Evolutionary conservation across 257 asterid genomes (phyloP).

Genomic region (Knoxia roxburghii): DNA sequence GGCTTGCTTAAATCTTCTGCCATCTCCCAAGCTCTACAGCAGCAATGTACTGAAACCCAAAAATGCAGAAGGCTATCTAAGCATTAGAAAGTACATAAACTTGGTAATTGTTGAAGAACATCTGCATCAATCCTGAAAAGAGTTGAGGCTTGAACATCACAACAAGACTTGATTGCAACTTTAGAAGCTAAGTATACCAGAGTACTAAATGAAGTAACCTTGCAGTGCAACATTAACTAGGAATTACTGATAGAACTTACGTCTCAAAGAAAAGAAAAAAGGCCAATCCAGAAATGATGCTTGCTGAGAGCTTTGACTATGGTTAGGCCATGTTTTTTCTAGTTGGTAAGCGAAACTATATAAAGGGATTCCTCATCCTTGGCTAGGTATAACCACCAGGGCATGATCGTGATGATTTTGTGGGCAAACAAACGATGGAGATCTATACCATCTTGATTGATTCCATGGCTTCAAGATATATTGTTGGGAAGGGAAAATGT

Average conservation of each 20-base stretch:
- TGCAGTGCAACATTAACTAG: background rate
- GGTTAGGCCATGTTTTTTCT: background rate
- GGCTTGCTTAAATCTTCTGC: conserved; percentile 27
- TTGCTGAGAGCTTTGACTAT: background rate
- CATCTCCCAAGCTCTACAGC: conserved; percentile 14
- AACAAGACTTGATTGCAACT: too few species aligned
- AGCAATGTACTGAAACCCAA: background rate
- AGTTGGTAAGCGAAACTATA: background rate
- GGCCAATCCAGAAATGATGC: background rate
- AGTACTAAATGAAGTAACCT: background rate
- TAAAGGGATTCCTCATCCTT: background rate
- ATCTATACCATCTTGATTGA: background rate
- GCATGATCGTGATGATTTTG: background rate
- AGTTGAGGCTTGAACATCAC: background rate
- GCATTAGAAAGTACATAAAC: background rate
- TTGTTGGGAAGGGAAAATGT: background rate
- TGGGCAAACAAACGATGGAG: background rate
- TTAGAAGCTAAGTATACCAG: too few species aligned
- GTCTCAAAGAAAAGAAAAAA: background rate
- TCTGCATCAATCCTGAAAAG: background rate
- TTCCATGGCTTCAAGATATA: background rate
- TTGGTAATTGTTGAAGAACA: background rate
- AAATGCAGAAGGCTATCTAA: too few species aligned
- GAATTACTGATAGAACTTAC: background rate
- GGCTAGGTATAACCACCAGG: background rate